Base-by-base conservation (phyloP, 2,329 filamentous ascomycete genomes). In the Penicillium sp. region DNA sequence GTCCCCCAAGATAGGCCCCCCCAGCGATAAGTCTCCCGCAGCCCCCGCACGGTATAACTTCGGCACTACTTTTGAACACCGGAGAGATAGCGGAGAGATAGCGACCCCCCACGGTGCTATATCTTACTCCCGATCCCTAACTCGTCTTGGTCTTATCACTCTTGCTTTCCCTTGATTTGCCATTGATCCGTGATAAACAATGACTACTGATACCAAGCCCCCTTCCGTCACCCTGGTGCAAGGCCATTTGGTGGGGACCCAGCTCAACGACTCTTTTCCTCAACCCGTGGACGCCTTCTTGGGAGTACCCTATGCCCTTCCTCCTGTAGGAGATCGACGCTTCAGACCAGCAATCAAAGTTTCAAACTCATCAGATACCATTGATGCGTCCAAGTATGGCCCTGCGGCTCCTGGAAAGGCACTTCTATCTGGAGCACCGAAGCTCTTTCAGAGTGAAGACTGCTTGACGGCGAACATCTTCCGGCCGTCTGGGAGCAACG, bases 301-400 rank as follows among this genome's bases (percentile, higher is more conserved):
- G 0, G 78, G 79, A 1, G 74, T 83, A 11, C 80, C 78, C 0
- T 82, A 82, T 57, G 79, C 77, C 0, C 62, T 77, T 3, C 75
- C 78, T 3, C 78, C 80, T 11, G 72, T 68, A 2, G 80, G 77
- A 0, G 71, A 80, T n/a, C 69, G 69, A 19, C 74, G 80, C 14
- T 83, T 82, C 57, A 71, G 69, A 6, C 74, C 68, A 4, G 67
- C 78, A 0, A 67, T 67, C 26, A 65, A 65, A 30, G 62, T 74
- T 19, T n/a, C 26, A 4, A 14, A 28, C 8, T 61, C 66, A 12
- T 48, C 52, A 14, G 50, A 64, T 19, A 60, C 59, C 5, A 72
- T 78, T 44, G 68, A 78, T 60, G 75, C 71, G 0, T 66, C 69
- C 0, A 66, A 62, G 9, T 75, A 70, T 62, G 75, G 75, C 19